Conservation (phyloP, 768 basidiomycete genomes). For the Hirschioporus abietinus region DNA sequence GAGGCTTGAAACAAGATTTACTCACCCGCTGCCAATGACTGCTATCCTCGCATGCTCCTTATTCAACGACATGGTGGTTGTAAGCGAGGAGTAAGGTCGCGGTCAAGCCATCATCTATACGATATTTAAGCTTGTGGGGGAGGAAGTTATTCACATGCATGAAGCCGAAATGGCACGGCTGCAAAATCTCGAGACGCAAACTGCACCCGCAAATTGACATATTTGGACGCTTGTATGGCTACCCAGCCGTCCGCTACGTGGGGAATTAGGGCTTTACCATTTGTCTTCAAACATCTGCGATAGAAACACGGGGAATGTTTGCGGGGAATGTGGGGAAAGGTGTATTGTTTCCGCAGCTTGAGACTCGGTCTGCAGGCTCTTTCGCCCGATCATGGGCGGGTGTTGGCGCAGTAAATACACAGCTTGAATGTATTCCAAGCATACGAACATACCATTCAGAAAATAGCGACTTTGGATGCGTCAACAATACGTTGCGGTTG, state of each 20-base stretch:
- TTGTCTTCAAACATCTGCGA: not conserved
- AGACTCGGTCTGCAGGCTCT: too few relatives aligned
- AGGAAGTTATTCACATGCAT: not conserved
- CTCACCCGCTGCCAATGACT: constrained; percentile 3
- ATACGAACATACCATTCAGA: too few relatives aligned
- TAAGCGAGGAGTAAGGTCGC: not conserved
- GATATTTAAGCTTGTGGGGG: too few relatives aligned
- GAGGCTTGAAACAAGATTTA: not conserved
- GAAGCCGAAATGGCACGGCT: not conserved
- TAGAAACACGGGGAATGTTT: not conserved
- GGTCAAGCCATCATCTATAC: not conserved
- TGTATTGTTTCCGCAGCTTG: too few relatives aligned
- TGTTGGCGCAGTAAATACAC: too few relatives aligned
- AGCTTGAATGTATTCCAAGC: too few relatives aligned
- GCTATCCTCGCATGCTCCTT: not conserved
- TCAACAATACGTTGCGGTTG: too few relatives aligned
- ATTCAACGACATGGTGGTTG: not conserved
- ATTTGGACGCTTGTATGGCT: not conserved
- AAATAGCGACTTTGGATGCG: too few relatives aligned
- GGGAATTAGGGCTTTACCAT: not conserved
- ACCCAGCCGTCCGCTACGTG: not conserved
- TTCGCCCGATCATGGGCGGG: too few relatives aligned
- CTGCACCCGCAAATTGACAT: not conserved
- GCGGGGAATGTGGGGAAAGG: too few relatives aligned
- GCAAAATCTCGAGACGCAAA: not conserved